These are phyloP conservation scores for Tulasnella sp. DNA, from an alignment of 768 basidiomycete species.

Conservation along the genomic window DNA sequence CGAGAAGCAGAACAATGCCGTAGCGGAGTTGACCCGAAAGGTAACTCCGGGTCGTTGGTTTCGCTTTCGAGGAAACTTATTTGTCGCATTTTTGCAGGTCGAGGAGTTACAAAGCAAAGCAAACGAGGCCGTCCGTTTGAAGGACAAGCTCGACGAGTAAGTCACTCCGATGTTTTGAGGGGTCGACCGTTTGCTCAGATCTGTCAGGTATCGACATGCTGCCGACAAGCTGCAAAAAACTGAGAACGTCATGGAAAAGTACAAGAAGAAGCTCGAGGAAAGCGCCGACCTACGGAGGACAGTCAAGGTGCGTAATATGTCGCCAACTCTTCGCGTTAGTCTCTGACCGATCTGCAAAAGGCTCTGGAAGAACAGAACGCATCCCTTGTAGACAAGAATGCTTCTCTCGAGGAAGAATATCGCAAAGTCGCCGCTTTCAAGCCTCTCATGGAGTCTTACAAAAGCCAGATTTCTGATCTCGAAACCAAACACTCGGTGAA, in stretches of 20 bases:
- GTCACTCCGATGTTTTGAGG: conserved; percentile 20
- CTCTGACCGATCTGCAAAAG: conserved; percentile 28
- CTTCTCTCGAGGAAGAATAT: conserved; percentile 85
- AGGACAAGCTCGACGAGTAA: conserved; percentile 93
- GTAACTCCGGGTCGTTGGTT: conserved; percentile 20
- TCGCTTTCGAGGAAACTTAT: neutral
- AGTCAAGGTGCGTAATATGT: conserved; percentile 26
- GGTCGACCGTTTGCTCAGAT: neutral
- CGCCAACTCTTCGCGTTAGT: neutral
- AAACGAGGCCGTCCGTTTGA: conserved; percentile 65
- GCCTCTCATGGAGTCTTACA: conserved; percentile 87
- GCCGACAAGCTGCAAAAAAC: conserved; percentile 87
- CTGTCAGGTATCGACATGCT: conserved; percentile 70
- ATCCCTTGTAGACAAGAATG: conserved; percentile 81
- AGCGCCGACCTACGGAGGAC: conserved; percentile 49
- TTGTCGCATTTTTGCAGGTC: conserved; percentile 26
- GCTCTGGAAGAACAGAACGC: conserved; percentile 89
- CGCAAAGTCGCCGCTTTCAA: conserved; percentile 77
- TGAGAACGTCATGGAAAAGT: conserved; percentile 97
- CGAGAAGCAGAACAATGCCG: conserved; percentile 59
- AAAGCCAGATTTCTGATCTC: conserved; percentile 68
- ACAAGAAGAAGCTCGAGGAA: conserved; percentile 97
- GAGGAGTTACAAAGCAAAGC: conserved; percentile 73
- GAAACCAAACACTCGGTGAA: conserved; percentile 58
- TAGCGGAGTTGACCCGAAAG: conserved; percentile 64